Evolutionary conservation across 2,329 filamentous ascomycete species (phyloP).

Genomic region (Fusarium sp.): DNA sequence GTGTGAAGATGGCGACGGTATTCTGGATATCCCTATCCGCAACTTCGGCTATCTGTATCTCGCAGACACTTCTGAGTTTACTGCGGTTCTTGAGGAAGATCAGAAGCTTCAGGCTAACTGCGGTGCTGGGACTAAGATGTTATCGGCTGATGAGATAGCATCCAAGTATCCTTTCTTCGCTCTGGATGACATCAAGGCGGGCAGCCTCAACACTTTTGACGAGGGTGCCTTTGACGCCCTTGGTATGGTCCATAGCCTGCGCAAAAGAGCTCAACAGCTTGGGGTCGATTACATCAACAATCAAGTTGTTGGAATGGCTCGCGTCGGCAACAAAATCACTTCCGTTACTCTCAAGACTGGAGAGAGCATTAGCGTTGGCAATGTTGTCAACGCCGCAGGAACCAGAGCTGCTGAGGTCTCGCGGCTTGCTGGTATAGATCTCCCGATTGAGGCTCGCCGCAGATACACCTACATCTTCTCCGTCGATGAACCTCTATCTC

Average conservation of each 20-base stretch:
- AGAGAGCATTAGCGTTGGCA: not conserved
- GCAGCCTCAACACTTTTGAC: slow-evolving; percentile 15
- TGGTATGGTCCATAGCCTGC: slow-evolving; percentile 6
- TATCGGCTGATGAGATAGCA: slow-evolving; percentile 6
- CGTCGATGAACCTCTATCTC: slow-evolving; percentile 5
- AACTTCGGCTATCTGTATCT: slow-evolving; percentile 25
- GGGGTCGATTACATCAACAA: slow-evolving; percentile 17
- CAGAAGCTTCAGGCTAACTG: slow-evolving; percentile 9
- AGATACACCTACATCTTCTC: slow-evolving; percentile 23
- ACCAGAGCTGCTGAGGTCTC: slow-evolving; percentile 10
- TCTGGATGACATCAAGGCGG: slow-evolving; percentile 1
- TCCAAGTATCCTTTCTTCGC: slow-evolving; percentile 12
- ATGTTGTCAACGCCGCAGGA: slow-evolving; percentile 3
- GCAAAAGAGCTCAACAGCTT: not conserved
- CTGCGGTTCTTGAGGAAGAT: not conserved
- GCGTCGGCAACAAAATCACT: not conserved
- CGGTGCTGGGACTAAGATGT: slow-evolving; percentile 10
- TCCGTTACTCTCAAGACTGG: slow-evolving; percentile 13
- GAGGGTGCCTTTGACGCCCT: slow-evolving; percentile 21
- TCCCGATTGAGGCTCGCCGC: slow-evolving; percentile 16
- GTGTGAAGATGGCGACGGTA: not conserved
- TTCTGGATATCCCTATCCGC: slow-evolving; percentile 9
- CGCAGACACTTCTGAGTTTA: not conserved
- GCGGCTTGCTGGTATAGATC: not conserved
- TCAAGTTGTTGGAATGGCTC: slow-evolving; percentile 4